Evolutionary conservation across 192 early-diverging fungal genomes (phyloP), one percentile per base, ranked within the genome.

Genomic region (Linnemannia exigua): DNA sequence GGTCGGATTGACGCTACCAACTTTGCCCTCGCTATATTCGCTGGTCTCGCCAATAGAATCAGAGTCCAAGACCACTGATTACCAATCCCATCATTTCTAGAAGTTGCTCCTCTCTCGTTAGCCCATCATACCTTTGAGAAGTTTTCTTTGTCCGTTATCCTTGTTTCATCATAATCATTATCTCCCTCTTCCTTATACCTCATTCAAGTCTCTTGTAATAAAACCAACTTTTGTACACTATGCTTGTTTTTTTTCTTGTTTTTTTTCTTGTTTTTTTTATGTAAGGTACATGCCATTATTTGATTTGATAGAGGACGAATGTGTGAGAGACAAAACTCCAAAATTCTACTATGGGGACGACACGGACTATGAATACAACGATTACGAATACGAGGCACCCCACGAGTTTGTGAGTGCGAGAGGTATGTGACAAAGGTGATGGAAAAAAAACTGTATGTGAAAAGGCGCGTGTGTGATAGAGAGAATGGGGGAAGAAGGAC

Each of bases 41-140:
- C 63, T 79, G 7, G 58, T 79, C 12, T 63, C 58, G 15, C 28
- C 58, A 12, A 63, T 63, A 25, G 28, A 63, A 15, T 63, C 25
- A 14, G 58, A 63, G 58, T 31, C 25, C 12, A 14, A n/a, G 12
- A 15, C n/a, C 12, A 28, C 58, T 31, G n/a, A 22, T 58, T 14
- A n/a, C 58, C 58, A 28, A 14, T 63, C 9, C 58, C 25, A 63
- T 63, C 58, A 63, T 63, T 54, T 25, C n/a, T 54, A 54, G 52
- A 46, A 12, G n/a, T n/a, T n/a, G n/a, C n/a, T n/a, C n/a, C n/a
- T n/a, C n/a, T n/a, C n/a, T n/a, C n/a, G n/a, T n/a, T n/a, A 44
- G 41, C 9, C 41, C 3, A 44, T 44, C 41, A 44, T 9, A 72
- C 67, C 28, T 36, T 72, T 14, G 82, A 84, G 20, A 78, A 79